A percentile compares a stretch with the other conserved stretches of the same genome.
These are phyloP conservation scores for Draba incana DNA, from an alignment of 345 rosid genomes.

Conservation along the genomic window DNA sequence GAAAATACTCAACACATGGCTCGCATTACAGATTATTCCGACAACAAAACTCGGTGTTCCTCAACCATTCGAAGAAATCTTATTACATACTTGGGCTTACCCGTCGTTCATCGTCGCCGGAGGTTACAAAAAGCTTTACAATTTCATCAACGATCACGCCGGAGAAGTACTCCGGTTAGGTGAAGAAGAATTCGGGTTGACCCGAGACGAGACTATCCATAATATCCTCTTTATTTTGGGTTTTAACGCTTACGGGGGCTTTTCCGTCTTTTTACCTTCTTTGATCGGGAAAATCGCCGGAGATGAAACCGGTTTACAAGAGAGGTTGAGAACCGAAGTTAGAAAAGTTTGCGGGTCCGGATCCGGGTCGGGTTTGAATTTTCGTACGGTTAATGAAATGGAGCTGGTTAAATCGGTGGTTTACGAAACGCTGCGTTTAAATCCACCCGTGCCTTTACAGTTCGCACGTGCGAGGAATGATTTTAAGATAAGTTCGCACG, in stretches of 20 bases:
- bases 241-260: constrained; percentile 89
- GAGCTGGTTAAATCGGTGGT: constrained; percentile 83
- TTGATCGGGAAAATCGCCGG: constrained; percentile 46
- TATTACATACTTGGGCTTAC: constrained; percentile 80
- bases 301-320: constrained; percentile 66
- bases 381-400: constrained; percentile 62
- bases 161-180: constrained; percentile 55
- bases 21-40: constrained; percentile 69
- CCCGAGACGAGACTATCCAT: constrained; percentile 59
- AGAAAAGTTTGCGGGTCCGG: constrained; percentile 48
- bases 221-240: constrained; percentile 72
- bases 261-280: constrained; percentile 61
- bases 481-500: constrained; percentile 66
- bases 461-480: constrained; percentile 83
- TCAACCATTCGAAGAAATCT: constrained; percentile 72
- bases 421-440: constrained; percentile 69
- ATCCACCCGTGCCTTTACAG: constrained; percentile 75
- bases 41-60: constrained; percentile 45
- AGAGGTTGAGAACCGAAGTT: constrained; percentile 51
- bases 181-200: constrained; percentile 60
- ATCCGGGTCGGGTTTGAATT: constrained; percentile 49
- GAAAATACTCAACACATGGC: constrained; percentile 61
- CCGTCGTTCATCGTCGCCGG: constrained; percentile 63
- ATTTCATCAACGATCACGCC: constrained; percentile 58
- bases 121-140: constrained; percentile 57